Conservation (phyloP, 2,329 filamentous ascomycete genomes). For the Phaeosphaeriaceae sp. region DNA sequence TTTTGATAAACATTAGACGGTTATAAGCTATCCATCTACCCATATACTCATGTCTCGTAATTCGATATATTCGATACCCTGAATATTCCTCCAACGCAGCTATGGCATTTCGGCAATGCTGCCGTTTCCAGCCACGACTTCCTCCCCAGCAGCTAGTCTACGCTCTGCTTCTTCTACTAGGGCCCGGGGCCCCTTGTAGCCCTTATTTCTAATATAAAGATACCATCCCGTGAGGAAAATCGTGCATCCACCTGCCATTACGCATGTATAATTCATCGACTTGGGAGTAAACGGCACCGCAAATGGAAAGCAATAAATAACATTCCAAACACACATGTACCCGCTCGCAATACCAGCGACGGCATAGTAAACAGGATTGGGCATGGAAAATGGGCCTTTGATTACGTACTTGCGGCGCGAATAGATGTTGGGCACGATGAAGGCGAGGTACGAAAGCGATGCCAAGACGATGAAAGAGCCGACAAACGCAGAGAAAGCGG, state of each 20-base stretch:
- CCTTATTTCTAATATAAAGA: slow-evolving; percentile 44
- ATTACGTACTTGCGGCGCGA: slow-evolving; percentile 51
- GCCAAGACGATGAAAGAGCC: slow-evolving; percentile 64
- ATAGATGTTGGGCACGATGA: slow-evolving; percentile 61
- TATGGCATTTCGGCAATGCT: too few relatives aligned
- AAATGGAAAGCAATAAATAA: slow-evolving; percentile 68
- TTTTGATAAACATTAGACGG: too few relatives aligned
- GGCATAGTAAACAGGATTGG: slow-evolving; percentile 45
- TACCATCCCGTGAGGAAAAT: slow-evolving; percentile 57
- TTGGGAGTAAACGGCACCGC: slow-evolving; percentile 53
- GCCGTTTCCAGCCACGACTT: not conserved
- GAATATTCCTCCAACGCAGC: too few relatives aligned
- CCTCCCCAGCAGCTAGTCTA: slow-evolving; percentile 18
- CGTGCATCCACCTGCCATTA: slow-evolving; percentile 61
- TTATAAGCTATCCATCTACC: too few relatives aligned
- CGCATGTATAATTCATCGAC: slow-evolving; percentile 62
- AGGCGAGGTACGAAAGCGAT: slow-evolving; percentile 65
- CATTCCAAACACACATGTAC: slow-evolving; percentile 67
- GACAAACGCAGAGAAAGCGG: slow-evolving; percentile 71
- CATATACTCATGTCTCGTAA: too few relatives aligned
- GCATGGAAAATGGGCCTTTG: slow-evolving; percentile 66
- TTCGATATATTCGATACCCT: too few relatives aligned
- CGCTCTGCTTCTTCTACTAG: slow-evolving; percentile 29
- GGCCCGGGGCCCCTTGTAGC: slow-evolving; percentile 48
- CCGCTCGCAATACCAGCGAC: slow-evolving; percentile 60